Conservation (phyloP, 2,329 filamentous ascomycete species). For the Alternaria ethzedia region DNA sequence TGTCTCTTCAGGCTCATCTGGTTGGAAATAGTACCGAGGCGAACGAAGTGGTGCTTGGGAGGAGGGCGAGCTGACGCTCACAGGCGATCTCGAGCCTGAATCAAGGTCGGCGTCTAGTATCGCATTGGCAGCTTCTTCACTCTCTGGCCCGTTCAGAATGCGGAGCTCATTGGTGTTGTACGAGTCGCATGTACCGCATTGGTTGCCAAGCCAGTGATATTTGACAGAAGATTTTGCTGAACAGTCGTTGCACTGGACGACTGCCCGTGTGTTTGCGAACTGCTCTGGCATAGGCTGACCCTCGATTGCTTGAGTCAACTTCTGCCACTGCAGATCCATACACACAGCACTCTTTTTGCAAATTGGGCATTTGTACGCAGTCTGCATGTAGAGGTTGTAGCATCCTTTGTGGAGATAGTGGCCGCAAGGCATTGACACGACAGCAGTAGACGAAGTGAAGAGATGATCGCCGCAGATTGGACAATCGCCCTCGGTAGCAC, state of each 20-base stretch:
- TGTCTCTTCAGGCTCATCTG: conserved; percentile 46
- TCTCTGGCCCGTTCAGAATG: conserved; percentile 49
- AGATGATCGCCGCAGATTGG: conserved; percentile 97
- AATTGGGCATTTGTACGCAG: conserved; percentile 93
- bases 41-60: conserved; percentile 41
- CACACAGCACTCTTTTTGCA: conserved; percentile 97
- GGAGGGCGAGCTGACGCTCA: conserved; percentile 41
- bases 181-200: conserved; percentile 71
- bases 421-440: conserved; percentile 94
- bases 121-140: conserved; percentile 44
- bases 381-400: conserved; percentile 85
- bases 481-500: conserved; percentile 80
- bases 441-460: conserved; percentile 86
- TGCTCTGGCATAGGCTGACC: conserved; percentile 90
- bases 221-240: conserved; percentile 82
- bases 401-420: conserved; percentile 94
- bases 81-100: conserved; percentile 34
- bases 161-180: conserved; percentile 60
- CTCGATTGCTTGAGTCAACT: conserved; percentile 84
- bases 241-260: conserved; percentile 95
- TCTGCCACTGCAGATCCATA: conserved; percentile 95
- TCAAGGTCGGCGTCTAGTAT: conserved; percentile 39
- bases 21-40: conserved; percentile 47
- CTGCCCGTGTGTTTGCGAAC: conserved; percentile 78
- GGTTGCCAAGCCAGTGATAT: conserved; percentile 94